These are phyloP conservation scores for Mucor piriformis DNA, from an alignment of 371 early-diverging fungal genomes.

Conservation along the genomic window DNA sequence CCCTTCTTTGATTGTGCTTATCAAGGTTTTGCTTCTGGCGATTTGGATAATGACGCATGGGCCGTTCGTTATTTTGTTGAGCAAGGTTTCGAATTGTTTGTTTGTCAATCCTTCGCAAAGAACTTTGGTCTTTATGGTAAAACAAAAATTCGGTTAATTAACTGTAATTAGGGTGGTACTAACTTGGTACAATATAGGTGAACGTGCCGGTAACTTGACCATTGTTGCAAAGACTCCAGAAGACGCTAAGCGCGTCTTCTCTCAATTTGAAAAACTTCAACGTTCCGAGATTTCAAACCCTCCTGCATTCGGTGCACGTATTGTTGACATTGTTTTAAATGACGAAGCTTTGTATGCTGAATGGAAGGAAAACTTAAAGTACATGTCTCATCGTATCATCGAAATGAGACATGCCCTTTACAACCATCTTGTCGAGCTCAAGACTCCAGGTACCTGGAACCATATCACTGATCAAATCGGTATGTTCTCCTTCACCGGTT, in stretches of 20 bases:
- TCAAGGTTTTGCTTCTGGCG: conserved; percentile 96
- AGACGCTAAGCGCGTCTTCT: conserved; percentile 60
- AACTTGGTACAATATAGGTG: conserved; percentile 53
- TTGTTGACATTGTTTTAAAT: conserved; percentile 85
- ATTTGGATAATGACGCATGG: conserved; percentile 88
- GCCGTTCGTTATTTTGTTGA: conserved; percentile 90
- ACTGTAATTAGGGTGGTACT: too few relatives aligned
- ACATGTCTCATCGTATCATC: conserved; percentile 90
- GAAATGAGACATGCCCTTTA: conserved; percentile 79
- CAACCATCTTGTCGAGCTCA: conserved; percentile 62
- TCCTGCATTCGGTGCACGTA: conserved; percentile 87
- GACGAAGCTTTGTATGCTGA: conserved; percentile 76
- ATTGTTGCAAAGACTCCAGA: conserved; percentile 66
- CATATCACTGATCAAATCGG: conserved; percentile 95
- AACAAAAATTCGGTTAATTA: background rate
- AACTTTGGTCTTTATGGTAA: conserved; percentile 96
- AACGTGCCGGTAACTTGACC: conserved; percentile 87
- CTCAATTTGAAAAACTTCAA: conserved; percentile 83
- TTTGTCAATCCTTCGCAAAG: conserved; percentile 93
- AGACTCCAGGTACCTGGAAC: conserved; percentile 93
- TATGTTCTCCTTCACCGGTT: conserved; percentile 96
- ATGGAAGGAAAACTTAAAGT: conserved; percentile 80
- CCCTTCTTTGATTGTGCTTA: conserved; percentile 98
- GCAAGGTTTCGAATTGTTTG: conserved; percentile 88
- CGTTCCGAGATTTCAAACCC: conserved; percentile 90